Base-by-base conservation (phyloP, 352 stramenopile species). In the Stephanocyclus meneghinianus region DNA sequence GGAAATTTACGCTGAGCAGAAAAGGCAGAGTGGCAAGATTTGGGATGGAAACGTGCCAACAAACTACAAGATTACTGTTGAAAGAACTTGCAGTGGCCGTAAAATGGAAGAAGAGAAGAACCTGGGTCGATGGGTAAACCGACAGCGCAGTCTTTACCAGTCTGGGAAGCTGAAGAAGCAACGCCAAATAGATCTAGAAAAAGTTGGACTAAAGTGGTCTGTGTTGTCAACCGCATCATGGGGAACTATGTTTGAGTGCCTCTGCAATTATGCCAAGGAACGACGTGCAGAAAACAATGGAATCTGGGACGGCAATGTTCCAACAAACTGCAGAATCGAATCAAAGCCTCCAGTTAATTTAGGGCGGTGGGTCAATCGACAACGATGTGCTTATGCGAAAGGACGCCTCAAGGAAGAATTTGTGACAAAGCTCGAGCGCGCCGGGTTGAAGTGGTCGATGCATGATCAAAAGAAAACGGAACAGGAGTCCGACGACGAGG, bases 31-130 rank as follows among this genome's bases (percentile, higher is more conserved):
- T 53, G 86, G 86, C n/a, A 64, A 68, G 59, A 71, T 71, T 55
- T 93, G 88, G 88, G 85, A 93, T 80, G 88, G 88, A 35, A 93
- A 93, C 80, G 87, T 93, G 18, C 88, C 88, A 26, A 92, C 88
- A 30, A 91, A 87, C 56, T 91, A 92, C 56, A 88, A 83, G 63
- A 91, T 93, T 30, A 90, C 86, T 68, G 76, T 73, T 4, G 77
- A 79, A 59, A 77, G 59, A 56, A 37, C 48, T n/a, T 66, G 63
- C 59, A 72, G 80, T 55, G 71, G 69, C 45, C 76, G 67, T 5
- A 86, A 91, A 37, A 61, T 61, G 16, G 80, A 80, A 42, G 81
- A 87, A 55, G 81, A 85, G 21, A 90, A 90, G 55, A 92, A 91
- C 66, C 74, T 93, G 32, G 88, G 88, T 45, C 74, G 88, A 13